Evolutionary conservation across 805 yeast genomes (phyloP).

Genomic region (Isabelozyma rhagii): DNA sequence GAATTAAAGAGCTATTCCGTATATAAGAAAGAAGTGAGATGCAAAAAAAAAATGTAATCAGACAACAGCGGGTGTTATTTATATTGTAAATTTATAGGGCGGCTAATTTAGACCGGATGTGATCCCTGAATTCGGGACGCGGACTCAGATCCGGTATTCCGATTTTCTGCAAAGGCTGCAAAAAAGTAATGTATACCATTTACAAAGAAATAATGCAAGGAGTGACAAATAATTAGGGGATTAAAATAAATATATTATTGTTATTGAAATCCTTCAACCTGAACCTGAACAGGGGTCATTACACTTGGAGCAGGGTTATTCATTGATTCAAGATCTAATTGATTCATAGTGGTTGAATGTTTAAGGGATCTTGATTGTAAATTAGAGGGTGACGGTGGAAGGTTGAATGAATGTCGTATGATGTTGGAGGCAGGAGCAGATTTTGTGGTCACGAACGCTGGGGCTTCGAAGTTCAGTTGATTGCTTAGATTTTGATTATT

Average conservation of each 20-base stretch:
- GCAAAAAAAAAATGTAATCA: too few species aligned
- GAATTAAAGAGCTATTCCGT: neutral
- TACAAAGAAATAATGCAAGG: neutral
- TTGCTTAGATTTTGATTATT: constrained; percentile 11
- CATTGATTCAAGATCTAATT: constrained; percentile 26
- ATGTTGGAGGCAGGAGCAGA: neutral
- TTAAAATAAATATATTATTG: neutral
- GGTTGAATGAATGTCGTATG: neutral
- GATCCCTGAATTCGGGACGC: neutral
- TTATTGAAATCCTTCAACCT: constrained; percentile 2
- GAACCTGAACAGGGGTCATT: constrained; percentile 39
- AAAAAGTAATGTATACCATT: neutral
- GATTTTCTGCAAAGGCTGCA: neutral
- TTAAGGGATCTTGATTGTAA: neutral
- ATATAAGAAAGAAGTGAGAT: neutral
- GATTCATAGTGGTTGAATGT: constrained; percentile 26
- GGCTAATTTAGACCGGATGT: neutral
- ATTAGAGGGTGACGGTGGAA: neutral
- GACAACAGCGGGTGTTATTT: neutral
- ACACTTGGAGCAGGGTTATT: constrained; percentile 33
- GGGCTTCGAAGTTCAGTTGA: neutral
- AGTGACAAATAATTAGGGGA: neutral
- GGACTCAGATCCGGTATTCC: neutral
- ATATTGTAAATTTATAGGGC: neutral
- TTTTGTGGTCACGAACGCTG: neutral